Percentiles rank a stretch among this genome's conserved stretches.
phyloP scores from a whole-genome alignment of 2,329 filamentous ascomycete species.

The Hypomyces rosellus region DNA sequence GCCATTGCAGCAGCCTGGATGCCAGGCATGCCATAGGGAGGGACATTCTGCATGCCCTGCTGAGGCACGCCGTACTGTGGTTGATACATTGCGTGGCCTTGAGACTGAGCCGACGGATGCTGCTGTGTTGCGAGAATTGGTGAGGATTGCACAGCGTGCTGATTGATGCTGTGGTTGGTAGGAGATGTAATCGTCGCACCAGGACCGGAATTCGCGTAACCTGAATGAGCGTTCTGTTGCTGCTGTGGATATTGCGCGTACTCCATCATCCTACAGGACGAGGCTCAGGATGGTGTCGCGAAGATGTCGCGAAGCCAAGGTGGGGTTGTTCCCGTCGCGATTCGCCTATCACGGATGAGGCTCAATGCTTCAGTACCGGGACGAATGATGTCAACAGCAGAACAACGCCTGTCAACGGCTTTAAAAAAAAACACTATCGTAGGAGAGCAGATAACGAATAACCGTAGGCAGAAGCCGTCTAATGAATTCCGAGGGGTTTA shows the following conservation, averaged over 20 bases:
- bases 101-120: slow-evolving; percentile 50
- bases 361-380: slow-evolving; percentile 6
- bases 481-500: slow-evolving; percentile 25
- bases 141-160: slow-evolving; percentile 65
- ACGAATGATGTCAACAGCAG: slow-evolving; percentile 15
- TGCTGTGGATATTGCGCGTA: slow-evolving; percentile 68
- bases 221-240: slow-evolving; percentile 58
- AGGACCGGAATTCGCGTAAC: slow-evolving; percentile 54
- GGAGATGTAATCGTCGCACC: slow-evolving; percentile 64
- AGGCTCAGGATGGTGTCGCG: slow-evolving; percentile 20
- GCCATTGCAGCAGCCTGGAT: slow-evolving; percentile 92
- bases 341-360: slow-evolving; percentile 12
- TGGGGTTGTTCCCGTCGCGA: slow-evolving; percentile 15
- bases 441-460: slow-evolving; percentile 18
- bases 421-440: slow-evolving; percentile 7
- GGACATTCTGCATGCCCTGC: slow-evolving; percentile 58
- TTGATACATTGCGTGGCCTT: slow-evolving; percentile 72
- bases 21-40: slow-evolving; percentile 67
- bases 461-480: slow-evolving; percentile 18
- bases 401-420: slow-evolving; percentile 6
- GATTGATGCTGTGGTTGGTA: slow-evolving; percentile 61
- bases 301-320: slow-evolving; percentile 13
- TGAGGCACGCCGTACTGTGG: slow-evolving; percentile 69
- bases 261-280: slow-evolving; percentile 56
- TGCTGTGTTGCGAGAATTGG: slow-evolving; percentile 76